Base-by-base conservation (phyloP, 306 rosid genomes). In the cucumber (Cucumis sativus) region DNA sequence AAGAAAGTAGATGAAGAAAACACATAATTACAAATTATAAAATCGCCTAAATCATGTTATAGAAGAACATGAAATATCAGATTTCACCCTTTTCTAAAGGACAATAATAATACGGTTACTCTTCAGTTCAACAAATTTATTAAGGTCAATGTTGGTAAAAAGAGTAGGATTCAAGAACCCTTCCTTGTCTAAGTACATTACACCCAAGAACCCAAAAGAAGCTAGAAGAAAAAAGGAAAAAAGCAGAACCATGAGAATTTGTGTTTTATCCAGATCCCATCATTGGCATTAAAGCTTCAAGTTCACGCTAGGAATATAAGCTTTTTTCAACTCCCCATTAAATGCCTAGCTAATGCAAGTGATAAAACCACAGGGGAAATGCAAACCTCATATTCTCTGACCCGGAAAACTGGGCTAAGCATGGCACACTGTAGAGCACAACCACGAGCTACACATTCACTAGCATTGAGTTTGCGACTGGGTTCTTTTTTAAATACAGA, bases 401-500 rank as follows among this genome's bases (percentile, higher is more conserved):
- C 99, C 20, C 90, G 90, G 51, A 87, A 96, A 80, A 83, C 58
- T 10, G 97, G 98, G 84, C 97, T 89, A 14, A 96, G 98, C 99
- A 96, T 96, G 58, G 99, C 99, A 81, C 99, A 93, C 80, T 89
- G 97, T 75, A 96, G 91, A 84, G 98, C 97, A 75, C 97, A 96
- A 77, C 98, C 99, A 69, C 98, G 98, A 77, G 99, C 98, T 65
- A 96, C 99, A 83, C 99, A 96, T 79, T 96, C 98, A 84, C 99
- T 96, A 35, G 97, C 98, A 89, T 96, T 96, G 82, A 96, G 82
- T 78, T 83, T 84, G 64, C 99, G 88, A 75, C 93, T 88, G 18
- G 98, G 98, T 83, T 92, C 99, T 83, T 77, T 87, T 74, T 80
- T 80, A 87, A 92, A 96, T 28, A 89, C 58, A 63, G 88, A 85